Percentiles rank a stretch among this genome's conserved stretches.
These are phyloP conservation scores for Skeletonema costatum DNA, from an alignment of 108 stramenopile genomes.

Conservation along the genomic window DNA sequence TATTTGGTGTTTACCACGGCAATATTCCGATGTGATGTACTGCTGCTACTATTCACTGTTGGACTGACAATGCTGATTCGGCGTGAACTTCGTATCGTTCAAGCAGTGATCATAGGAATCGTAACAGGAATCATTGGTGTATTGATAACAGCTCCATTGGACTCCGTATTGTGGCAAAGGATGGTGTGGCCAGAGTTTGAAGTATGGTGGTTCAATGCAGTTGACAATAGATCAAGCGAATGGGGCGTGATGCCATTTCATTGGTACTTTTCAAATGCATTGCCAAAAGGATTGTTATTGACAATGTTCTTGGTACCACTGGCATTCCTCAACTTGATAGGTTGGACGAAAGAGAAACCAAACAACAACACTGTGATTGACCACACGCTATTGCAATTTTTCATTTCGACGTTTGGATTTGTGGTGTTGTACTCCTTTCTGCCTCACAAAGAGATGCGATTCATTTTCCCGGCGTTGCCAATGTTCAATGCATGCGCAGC, in stretches of 20 bases:
- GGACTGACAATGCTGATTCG: constrained; percentile 70
- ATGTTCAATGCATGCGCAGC: constrained; percentile 87
- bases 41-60: constrained; percentile 83
- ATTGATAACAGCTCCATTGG: constrained; percentile 80
- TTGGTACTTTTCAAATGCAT: constrained; percentile 90
- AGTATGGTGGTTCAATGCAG: constrained; percentile 96
- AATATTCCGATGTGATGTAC: constrained; percentile 94
- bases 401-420: constrained; percentile 72
- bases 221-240: constrained; percentile 91
- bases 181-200: constrained; percentile 97
- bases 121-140: constrained; percentile 62
- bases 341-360: neutral
- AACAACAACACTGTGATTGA: constrained; percentile 40
- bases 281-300: constrained; percentile 82
- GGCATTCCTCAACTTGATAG: constrained; percentile 60
- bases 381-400: constrained; percentile 48
- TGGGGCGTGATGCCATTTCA: constrained; percentile 95
- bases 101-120: constrained; percentile 71
- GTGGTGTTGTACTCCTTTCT: constrained; percentile 82
- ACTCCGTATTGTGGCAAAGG: constrained; percentile 88
- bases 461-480: constrained; percentile 91
- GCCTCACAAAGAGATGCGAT: constrained; percentile 97
- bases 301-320: constrained; percentile 77
- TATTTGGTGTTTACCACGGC: constrained; percentile 78
- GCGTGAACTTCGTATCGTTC: constrained; percentile 58